Evolutionary conservation across 2,329 filamentous ascomycete genomes (phyloP).

Genomic region (Penicillium corylophilum): DNA sequence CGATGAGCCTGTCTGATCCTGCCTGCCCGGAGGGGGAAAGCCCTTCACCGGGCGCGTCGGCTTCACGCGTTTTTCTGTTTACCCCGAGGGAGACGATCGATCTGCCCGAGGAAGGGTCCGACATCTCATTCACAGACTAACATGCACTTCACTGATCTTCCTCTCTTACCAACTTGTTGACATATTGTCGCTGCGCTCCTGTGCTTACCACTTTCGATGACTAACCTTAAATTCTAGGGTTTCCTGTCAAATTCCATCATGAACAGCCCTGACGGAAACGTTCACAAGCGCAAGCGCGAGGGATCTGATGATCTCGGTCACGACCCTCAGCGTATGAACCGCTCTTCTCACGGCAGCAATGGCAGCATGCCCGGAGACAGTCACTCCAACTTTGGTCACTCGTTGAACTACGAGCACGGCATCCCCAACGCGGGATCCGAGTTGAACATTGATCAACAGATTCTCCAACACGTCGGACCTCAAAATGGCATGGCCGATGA

Average conservation of each 20-base stretch:
- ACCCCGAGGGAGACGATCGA: conserved; percentile 16
- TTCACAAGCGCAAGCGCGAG: conserved; percentile 44
- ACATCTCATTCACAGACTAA: conserved; percentile 10
- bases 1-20: conserved; percentile 5
- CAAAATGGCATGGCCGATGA: conserved; percentile 55
- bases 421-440: conserved; percentile 38
- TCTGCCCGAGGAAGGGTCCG: conserved; percentile 9
- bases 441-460: conserved; percentile 47
- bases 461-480: conserved; percentile 50
- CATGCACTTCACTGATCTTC: neutral
- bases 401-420: conserved; percentile 41
- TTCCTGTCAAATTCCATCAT: conserved; percentile 42
- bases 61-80: conserved; percentile 28
- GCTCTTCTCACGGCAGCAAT: conserved; percentile 42
- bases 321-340: conserved; percentile 42
- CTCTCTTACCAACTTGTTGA: neutral
- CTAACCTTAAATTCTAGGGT: conserved; percentile 19
- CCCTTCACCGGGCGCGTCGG: conserved; percentile 27
- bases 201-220: conserved; percentile 10
- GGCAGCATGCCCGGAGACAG: conserved; percentile 37
- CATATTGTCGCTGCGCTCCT: neutral
- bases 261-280: conserved; percentile 35
- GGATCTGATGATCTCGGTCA: conserved; percentile 40
- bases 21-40: neutral
- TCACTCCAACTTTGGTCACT: conserved; percentile 36